These are phyloP conservation scores for Prunus mira DNA, from an alignment of 306 rosid genomes.

Conservation along the genomic window DNA sequence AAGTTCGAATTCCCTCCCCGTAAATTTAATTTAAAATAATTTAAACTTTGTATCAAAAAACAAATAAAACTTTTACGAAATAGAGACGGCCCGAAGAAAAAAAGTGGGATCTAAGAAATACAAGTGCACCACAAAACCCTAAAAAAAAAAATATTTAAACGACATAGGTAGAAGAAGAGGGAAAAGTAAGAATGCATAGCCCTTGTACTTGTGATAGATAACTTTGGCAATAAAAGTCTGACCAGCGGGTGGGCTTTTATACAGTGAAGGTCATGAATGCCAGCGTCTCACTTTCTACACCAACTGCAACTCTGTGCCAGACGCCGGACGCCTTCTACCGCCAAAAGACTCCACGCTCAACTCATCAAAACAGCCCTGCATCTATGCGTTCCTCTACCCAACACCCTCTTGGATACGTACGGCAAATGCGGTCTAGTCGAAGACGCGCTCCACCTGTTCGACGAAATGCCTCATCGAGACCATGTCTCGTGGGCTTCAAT, in stretches of 20 bases:
- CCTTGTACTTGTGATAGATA: neutral
- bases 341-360: constrained; percentile 54
- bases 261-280: constrained; percentile 39
- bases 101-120: too few relatives aligned
- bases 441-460: constrained; percentile 63
- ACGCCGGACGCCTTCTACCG: constrained; percentile 26
- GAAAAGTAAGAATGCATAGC: too few relatives aligned
- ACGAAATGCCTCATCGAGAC: constrained; percentile 57
- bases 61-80: too few relatives aligned
- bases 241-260: neutral
- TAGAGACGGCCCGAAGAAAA: too few relatives aligned
- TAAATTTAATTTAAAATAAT: too few relatives aligned
- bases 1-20: accelerated
- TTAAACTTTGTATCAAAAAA: too few relatives aligned
- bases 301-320: constrained; percentile 55
- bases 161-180: too few relatives aligned
- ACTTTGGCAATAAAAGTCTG: neutral
- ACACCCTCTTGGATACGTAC: constrained; percentile 55
- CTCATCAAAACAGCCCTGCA: constrained; percentile 53
- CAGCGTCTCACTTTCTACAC: constrained; percentile 36
- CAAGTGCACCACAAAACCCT: too few relatives aligned
- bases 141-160: too few relatives aligned
- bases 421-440: constrained; percentile 57
- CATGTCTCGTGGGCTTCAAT: constrained; percentile 73
- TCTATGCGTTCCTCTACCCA: constrained; percentile 45